phyloP scores from a whole-genome alignment of 2,329 filamentous ascomycete species.

The Curvularia lunata region DNA sequence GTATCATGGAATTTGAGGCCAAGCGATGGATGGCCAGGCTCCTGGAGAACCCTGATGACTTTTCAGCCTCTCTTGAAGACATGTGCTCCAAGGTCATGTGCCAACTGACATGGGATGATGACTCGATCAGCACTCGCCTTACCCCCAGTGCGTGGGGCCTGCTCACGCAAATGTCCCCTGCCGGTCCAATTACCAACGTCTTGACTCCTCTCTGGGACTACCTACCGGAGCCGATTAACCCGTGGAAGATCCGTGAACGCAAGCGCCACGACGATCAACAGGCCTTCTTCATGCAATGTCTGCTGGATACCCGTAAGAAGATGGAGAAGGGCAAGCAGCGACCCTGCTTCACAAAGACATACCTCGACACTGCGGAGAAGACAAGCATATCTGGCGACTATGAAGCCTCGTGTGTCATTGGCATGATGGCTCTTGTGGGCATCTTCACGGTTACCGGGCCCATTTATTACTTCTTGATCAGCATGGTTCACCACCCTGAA shows the following conservation, averaged over 20 bases:
- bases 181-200: slow-evolving; percentile 64
- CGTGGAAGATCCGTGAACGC: slow-evolving; percentile 61
- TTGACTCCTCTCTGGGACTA: slow-evolving; percentile 61
- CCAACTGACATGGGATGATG: slow-evolving; percentile 61
- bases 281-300: slow-evolving; percentile 60
- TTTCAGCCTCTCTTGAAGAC: slow-evolving; percentile 60
- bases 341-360: slow-evolving; percentile 43
- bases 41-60: slow-evolving; percentile 59
- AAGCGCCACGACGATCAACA: slow-evolving; percentile 62
- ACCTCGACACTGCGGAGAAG: slow-evolving; percentile 50
- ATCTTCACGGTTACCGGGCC: slow-evolving; percentile 50
- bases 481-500: slow-evolving; percentile 47
- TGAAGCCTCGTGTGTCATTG: slow-evolving; percentile 49
- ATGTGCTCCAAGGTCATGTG: slow-evolving; percentile 66
- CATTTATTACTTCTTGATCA: slow-evolving; percentile 48
- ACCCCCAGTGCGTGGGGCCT: slow-evolving; percentile 63
- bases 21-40: slow-evolving; percentile 61
- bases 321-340: slow-evolving; percentile 44
- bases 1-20: slow-evolving; percentile 60
- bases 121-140: slow-evolving; percentile 56
- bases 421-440: slow-evolving; percentile 50
- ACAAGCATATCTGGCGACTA: slow-evolving; percentile 47
- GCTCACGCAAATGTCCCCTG: slow-evolving; percentile 64
- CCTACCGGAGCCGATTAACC: slow-evolving; percentile 58
- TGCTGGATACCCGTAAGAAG: slow-evolving; percentile 46